Evolutionary conservation across 257 asterid species (phyloP).

Genomic region (Leonotis leonurus): DNA sequence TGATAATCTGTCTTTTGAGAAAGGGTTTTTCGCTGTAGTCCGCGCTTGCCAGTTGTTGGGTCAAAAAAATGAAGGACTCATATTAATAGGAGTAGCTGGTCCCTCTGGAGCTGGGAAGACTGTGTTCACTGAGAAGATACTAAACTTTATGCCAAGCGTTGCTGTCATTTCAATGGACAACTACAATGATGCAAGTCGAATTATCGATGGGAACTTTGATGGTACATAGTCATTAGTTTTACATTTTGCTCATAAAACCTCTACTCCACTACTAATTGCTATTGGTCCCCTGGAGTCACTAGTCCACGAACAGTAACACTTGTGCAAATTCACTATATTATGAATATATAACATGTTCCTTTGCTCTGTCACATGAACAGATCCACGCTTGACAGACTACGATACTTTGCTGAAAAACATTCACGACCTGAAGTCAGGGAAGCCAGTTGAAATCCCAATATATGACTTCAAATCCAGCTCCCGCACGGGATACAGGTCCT

Average conservation of each 20-base stretch:
- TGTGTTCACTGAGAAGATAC: constrained; percentile 53
- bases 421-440: constrained; percentile 78
- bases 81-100: constrained; percentile 83
- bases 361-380: constrained; percentile 37
- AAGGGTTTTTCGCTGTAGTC: constrained; percentile 87
- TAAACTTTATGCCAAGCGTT: constrained; percentile 82
- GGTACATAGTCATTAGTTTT: constrained; percentile 36
- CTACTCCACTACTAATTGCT: not conserved
- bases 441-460: constrained; percentile 71
- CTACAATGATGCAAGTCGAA: constrained; percentile 92
- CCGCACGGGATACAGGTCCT: constrained; percentile 86
- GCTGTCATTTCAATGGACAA: constrained; percentile 98
- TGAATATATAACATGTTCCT: constrained; percentile 11
- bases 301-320: constrained; percentile 5
- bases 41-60: constrained; percentile 85
- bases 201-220: constrained; percentile 90
- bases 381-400: constrained; percentile 97
- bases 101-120: constrained; percentile 99
- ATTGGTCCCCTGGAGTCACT: not conserved
- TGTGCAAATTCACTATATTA: not conserved
- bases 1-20: constrained; percentile 81
- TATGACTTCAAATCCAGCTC: constrained; percentile 97
- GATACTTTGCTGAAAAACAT: constrained; percentile 81
- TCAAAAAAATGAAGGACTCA: constrained; percentile 81
- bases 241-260: not conserved